Conservation (phyloP, 495 filamentous ascomycete species). For the Talaromyces ruber region DNA sequence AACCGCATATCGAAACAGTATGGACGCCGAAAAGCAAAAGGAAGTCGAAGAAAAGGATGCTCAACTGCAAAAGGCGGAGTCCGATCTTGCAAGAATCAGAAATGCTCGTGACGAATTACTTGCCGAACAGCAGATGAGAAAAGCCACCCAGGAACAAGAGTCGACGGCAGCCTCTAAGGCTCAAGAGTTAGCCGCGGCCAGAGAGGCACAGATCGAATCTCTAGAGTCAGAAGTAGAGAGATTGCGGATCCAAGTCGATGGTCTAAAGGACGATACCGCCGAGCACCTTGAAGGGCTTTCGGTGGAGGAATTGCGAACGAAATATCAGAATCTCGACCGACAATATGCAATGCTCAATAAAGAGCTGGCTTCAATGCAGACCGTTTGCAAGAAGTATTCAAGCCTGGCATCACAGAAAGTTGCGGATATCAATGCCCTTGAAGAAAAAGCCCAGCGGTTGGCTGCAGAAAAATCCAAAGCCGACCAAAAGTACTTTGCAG, state of each 20-base stretch:
- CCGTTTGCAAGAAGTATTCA: constrained; percentile 78
- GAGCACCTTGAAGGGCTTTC: constrained; percentile 34
- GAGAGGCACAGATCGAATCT: constrained; percentile 64
- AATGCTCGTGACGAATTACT: constrained; percentile 72
- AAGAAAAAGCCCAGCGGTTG: constrained; percentile 68
- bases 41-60: constrained; percentile 67
- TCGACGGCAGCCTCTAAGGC: constrained; percentile 56
- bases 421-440: constrained; percentile 59
- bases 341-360: constrained; percentile 76
- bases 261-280: constrained; percentile 24
- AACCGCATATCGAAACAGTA: constrained; percentile 65
- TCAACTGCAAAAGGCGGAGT: constrained; percentile 71
- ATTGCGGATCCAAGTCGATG: constrained; percentile 45
- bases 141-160: constrained; percentile 69
- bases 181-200: constrained; percentile 68
- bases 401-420: constrained; percentile 80
- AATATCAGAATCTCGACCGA: constrained; percentile 62
- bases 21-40: constrained; percentile 69
- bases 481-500: constrained; percentile 93
- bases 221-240: constrained; percentile 76
- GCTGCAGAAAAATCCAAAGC: constrained; percentile 89
- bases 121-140: constrained; percentile 73
- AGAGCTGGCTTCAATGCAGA: constrained; percentile 79
- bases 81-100: constrained; percentile 77
- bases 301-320: constrained; percentile 61